These are phyloP conservation scores for Arachis stenosperma DNA, from an alignment of 306 rosid genomes.

Conservation along the genomic window DNA sequence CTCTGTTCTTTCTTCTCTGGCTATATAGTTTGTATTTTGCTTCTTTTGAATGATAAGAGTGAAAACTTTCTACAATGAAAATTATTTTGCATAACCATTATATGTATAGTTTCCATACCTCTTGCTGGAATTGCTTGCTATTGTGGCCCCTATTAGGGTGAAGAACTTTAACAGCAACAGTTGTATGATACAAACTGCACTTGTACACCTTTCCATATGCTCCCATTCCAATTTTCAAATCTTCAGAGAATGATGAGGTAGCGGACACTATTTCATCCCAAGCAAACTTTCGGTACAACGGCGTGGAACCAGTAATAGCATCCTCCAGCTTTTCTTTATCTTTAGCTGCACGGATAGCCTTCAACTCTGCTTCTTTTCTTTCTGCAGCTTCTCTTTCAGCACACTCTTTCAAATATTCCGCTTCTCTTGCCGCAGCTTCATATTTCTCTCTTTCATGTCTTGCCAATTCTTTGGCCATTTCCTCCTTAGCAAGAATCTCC, in stretches of 20 bases:
- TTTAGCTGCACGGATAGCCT: conserved; percentile 60
- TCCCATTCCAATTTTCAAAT: conserved; percentile 82
- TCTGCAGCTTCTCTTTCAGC: conserved; percentile 74
- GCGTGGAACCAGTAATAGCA: conserved; percentile 66
- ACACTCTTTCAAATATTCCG: conserved; percentile 56
- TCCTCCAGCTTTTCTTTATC: conserved; percentile 74
- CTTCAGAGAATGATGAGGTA: conserved; percentile 87
- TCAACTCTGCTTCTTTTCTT: conserved; percentile 70
- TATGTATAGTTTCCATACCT: conserved; percentile 55
- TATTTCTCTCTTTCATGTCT: conserved; percentile 60
- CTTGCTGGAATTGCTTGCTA: conserved; percentile 77
- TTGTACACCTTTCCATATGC: conserved; percentile 81
- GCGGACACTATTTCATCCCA: conserved; percentile 91
- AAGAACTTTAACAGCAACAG: conserved; percentile 92
- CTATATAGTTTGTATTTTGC: not conserved
- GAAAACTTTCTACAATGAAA: not conserved
- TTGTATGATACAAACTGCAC: conserved; percentile 85
- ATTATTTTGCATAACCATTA: conserved; percentile 13
- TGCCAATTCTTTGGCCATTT: conserved; percentile 56
- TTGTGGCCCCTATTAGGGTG: conserved; percentile 57
- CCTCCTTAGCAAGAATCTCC: conserved; percentile 63
- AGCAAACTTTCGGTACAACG: conserved; percentile 57
- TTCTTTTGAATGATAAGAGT: not conserved
- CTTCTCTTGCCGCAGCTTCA: conserved; percentile 69
- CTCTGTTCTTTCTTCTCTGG: not conserved